Base-by-base conservation (phyloP, 2,329 filamentous ascomycete species). In the Aspergillus ruber region DNA sequence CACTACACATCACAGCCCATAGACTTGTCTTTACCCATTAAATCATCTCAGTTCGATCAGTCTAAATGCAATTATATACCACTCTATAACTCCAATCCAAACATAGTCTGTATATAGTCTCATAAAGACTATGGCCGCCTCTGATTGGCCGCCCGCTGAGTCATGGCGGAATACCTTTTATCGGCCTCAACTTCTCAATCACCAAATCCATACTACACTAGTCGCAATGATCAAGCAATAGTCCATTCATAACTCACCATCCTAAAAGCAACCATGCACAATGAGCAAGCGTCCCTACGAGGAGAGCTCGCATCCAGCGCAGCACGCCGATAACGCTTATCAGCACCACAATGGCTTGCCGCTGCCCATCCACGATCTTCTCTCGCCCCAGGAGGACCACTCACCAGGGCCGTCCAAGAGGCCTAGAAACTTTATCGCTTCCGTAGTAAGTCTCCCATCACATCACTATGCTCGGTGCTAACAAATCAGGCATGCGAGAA, bases 401-500 rank as follows among this genome's bases (percentile, higher is more conserved):
- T 54, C 59, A 4, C 51, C 57, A 25, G 56, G 51, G 5, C 52
- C 57, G 6, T 48, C 51, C 20, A 68, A 67, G 51, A 68, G 61
- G 52, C 64, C 66, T 10, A 58, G 66, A 46, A 68, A 67, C 49
- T 69, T 69, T 46, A 69, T 69, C 50, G 66, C 66, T 35, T 66
- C 66, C 3, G 66, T 69, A 51, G 65, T 68, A 55, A 40, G 63
- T 57, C 20, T 29, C 10, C 12, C 0, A 41, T 44, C 20, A 23
- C 3, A 4, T 39, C 9, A 17, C 17, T 33, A 43, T 21, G 15
- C 39, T 32, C 25, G 38, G 20, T 15, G n/a, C 25, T 44, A 35
- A 46, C 42, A 25, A 32, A 25, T 8, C 51, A 74, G 75, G 77
- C 77, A 2, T 80, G 77, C 55, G 76, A 80, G 55, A 71, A 69